Percentiles rank a stretch among this genome's conserved stretches.
phyloP scores from a whole-genome alignment of 257 asterid genomes.

The Solanum sejunctum region DNA sequence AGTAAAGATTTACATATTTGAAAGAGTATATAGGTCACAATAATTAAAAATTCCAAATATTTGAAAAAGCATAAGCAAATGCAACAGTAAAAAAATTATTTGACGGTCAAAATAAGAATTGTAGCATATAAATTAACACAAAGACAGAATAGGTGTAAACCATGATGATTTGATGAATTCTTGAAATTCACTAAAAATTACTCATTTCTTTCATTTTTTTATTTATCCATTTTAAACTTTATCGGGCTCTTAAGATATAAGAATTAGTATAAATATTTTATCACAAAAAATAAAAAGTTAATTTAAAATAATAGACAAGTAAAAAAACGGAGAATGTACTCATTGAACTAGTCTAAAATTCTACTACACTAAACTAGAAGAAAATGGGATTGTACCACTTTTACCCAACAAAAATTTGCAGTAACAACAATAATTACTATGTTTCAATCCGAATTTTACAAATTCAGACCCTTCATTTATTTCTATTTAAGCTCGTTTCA shows the following conservation, averaged over 20 bases:
- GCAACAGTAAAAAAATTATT: rapidly evolving
- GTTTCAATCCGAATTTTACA: not conserved
- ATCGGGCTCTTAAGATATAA: too few species aligned
- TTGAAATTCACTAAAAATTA: not conserved
- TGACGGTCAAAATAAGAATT: not conserved
- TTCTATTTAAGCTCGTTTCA: not conserved
- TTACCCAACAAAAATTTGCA: not conserved
- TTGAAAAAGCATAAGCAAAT: rapidly evolving
- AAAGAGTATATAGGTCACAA: not conserved
- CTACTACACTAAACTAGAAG: not conserved
- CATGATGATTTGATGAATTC: conserved; percentile 1
- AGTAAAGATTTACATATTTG: not conserved
- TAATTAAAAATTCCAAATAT: not conserved
- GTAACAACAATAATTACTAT: not conserved
- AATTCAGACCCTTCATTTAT: too few species aligned
- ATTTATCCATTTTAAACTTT: too few species aligned
- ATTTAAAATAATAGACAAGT: too few species aligned
- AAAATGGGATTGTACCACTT: not conserved
- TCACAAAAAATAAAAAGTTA: too few species aligned
- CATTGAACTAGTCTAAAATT: not conserved
- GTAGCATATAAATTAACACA: not conserved
- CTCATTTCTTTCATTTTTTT: too few species aligned
- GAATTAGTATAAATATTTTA: too few species aligned
- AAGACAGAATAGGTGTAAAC: rapidly evolving
- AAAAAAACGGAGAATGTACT: too few species aligned